Evolutionary conservation across 2,329 filamentous ascomycete species (phyloP).

Genomic region (Graphilbum fragrans): DNA sequence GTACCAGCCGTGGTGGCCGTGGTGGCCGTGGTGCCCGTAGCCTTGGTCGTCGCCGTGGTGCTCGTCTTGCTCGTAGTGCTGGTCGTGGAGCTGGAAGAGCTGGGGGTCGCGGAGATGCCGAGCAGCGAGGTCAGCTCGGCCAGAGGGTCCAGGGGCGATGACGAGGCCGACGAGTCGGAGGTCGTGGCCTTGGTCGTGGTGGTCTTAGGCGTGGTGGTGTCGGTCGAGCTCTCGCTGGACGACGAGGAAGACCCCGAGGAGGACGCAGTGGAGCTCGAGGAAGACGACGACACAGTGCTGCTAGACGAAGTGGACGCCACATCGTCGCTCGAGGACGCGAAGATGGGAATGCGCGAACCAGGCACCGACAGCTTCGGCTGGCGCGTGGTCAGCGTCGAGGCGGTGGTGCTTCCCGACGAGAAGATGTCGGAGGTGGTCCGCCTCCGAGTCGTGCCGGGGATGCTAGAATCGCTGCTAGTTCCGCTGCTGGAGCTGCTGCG

Average conservation of each 20-base stretch:
- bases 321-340: neutral
- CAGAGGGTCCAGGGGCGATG: too few relatives aligned
- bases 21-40: conserved; percentile 4
- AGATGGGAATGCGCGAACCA: neutral
- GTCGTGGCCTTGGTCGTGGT: neutral
- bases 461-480: neutral
- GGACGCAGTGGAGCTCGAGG: neutral
- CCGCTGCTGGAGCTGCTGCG: neutral
- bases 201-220: neutral
- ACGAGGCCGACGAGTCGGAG: neutral
- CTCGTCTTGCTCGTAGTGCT: conserved; percentile 1
- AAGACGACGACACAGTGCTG: conserved; percentile 12
- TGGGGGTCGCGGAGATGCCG: too few relatives aligned
- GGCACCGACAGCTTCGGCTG: neutral
- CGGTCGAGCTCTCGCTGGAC: neutral
- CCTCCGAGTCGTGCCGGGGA: conserved; percentile 11
- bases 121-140: too few relatives aligned
- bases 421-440: conserved; percentile 7
- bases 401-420: neutral
- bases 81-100: conserved; percentile 1
- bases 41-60: conserved; percentile 1
- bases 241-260: neutral
- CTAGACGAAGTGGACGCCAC: conserved; percentile 16
- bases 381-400: neutral
- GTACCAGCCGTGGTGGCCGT: conserved; percentile 1